Evolutionary conservation across 2,329 filamentous ascomycete genomes (phyloP), one percentile per base, ranked within the genome.

Genomic region (Lojkania enalia): DNA sequence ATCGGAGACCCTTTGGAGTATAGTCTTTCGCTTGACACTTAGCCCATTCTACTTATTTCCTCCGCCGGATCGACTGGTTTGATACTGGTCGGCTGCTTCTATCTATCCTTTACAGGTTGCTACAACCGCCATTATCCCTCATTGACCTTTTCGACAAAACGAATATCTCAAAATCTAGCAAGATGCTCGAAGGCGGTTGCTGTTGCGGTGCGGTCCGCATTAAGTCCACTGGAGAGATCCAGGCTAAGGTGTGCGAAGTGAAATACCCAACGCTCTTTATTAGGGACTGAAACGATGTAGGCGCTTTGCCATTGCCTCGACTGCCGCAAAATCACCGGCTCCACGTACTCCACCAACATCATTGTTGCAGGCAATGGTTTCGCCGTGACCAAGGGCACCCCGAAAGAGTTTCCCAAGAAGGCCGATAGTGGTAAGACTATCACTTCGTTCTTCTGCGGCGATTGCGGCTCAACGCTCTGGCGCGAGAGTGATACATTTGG

Each of bases 221-320:
- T 53, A 69, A 70, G 40, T 72, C 72, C 43, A 71, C 68, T 25
- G 77, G 77, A 39, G 73, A 81, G 32, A 70, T 73, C 2, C 58
- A 64, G 13, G 66, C 52, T 23, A 76, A 75, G 67, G 75, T 77
- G 49, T 1, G n/a, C n/a, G n/a, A n/a, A n/a, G n/a, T n/a, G n/a
- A n/a, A n/a, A n/a, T n/a, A n/a, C n/a, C n/a, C n/a, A n/a, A n/a
- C n/a, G n/a, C n/a, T n/a, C n/a, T n/a, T n/a, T n/a, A n/a, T n/a
- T n/a, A n/a, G n/a, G n/a, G n/a, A n/a, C n/a, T n/a, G n/a, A n/a
- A n/a, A n/a, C n/a, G n/a, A n/a, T 9, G 25, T 33, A 81, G 77
- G 72, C 74, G 3, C 63, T 82, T 20, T 84, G 81, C 70, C 79
- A 84, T 64, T 84, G 81, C 59, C 49, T 66, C 13, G 78, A 81